A percentile compares a stretch with the other conserved stretches of the same genome.
These are phyloP conservation scores for Discostella stelligera DNA, from an alignment of 352 stramenopile genomes.

Conservation along the genomic window DNA sequence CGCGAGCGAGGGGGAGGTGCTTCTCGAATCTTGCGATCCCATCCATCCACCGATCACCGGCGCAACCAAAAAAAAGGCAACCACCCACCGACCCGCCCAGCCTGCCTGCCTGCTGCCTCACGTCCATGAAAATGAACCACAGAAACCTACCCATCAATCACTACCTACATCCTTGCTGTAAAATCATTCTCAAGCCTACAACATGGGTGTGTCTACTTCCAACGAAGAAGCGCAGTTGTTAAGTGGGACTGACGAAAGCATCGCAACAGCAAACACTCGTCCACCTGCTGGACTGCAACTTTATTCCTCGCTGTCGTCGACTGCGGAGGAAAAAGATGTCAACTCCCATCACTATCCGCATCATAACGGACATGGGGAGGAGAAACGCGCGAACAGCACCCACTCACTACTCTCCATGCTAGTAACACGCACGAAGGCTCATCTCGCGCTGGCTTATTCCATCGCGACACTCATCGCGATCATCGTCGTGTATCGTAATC, in stretches of 20 bases:
- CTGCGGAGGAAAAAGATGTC: not conserved
- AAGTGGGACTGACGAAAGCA: not conserved
- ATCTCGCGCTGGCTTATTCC: not conserved
- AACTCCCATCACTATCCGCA: not conserved
- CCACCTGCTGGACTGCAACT: not conserved
- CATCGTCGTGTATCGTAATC: not conserved
- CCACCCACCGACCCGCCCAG: too few relatives aligned
- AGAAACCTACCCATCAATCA: not conserved
- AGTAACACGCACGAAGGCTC: not conserved
- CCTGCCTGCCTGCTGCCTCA: not conserved
- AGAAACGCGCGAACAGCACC: not conserved
- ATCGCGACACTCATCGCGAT: slow-evolving; percentile 1
- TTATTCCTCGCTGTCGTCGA: slow-evolving; percentile 6
- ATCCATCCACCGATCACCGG: too few relatives aligned
- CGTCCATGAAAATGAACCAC: not conserved
- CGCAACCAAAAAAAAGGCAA: too few relatives aligned
- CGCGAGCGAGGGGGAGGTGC: too few relatives aligned
- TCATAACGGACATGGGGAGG: not conserved
- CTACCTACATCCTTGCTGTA: not conserved
- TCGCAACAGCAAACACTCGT: not conserved
- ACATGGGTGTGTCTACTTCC: slow-evolving; percentile 1
- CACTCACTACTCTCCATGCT: not conserved
- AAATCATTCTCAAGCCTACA: not conserved
- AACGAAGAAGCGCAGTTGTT: slow-evolving; percentile 2
- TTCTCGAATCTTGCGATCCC: too few relatives aligned